Evolutionary conservation across 1,284 basidiomycete species (phyloP), one percentile per base, ranked within the genome.

Genomic region (Cryptococcus sp.): DNA sequence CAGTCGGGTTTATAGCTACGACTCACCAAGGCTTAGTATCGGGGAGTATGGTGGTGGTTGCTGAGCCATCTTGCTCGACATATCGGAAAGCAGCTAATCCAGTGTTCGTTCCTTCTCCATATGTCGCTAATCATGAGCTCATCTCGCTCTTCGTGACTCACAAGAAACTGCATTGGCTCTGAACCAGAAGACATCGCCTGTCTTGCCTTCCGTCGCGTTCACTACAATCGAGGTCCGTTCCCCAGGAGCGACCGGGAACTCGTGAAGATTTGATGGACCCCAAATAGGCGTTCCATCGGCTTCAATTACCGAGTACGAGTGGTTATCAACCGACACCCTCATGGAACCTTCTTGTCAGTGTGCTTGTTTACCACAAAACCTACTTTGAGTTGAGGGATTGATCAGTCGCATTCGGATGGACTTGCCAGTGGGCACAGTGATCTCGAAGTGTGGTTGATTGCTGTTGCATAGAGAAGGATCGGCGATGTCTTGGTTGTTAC

Each of bases 151-250:
- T 33, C 23, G 7, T 13, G 41, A n/a, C 51, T 43, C 32, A 56
- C 58, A 54, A 3, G 47, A 56, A 37, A 66, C 68, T 11, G 63
- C 56, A 11, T 57, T 53, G 2, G 67, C 62, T 11, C 76, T 65
- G 14, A 77, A 58, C 60, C 61, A 75, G 58, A 70, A 76, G 8
- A 63, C 55, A 35, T 66, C 62, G 7, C 67, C 66, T 5, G 44
- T 49, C 0, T 32, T 38, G 42, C 72, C 68, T 38, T 64, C 52
- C 37, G 59, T 56, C 10, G 73, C 66, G 48, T 68, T 57, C 31
- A 77, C 46, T 30, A 76, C 51, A 33, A 67, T 64, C 5, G 70
- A 72, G 50, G 68, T 68, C 50, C 76, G 66, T 56, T 76, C 70
- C 0, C 66, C 73, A 3, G 61, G 57, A 2, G 53, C 61, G 3